A percentile compares a stretch with the other conserved stretches of the same genome.
Evolutionary conservation across 2,329 filamentous ascomycete species (phyloP).

Genomic region (Penicillium sp.): DNA sequence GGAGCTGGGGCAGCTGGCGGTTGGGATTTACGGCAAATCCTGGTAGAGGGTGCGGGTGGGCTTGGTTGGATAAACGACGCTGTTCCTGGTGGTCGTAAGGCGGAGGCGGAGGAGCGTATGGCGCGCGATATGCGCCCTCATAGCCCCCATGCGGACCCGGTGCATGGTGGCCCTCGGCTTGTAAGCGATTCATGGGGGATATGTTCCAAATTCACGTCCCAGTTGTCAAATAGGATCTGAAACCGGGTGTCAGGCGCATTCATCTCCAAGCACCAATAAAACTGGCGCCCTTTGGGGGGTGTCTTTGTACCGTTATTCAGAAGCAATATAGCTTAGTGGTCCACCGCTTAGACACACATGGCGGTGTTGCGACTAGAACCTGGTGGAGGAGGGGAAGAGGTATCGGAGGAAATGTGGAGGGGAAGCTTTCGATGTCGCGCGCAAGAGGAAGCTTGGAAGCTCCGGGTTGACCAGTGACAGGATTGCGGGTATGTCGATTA

Average conservation of each 20-base stretch:
- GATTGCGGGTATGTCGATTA: background rate
- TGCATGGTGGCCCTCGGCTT: constrained; percentile 31
- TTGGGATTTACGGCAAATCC: constrained; percentile 32
- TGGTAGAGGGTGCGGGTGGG: constrained; percentile 27
- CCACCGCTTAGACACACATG: constrained; percentile 11
- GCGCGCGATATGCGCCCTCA: constrained; percentile 32
- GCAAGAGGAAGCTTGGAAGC: background rate
- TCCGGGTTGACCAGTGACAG: background rate
- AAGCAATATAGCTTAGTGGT: constrained; percentile 10
- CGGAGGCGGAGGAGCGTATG: constrained; percentile 13
- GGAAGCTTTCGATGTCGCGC: background rate
- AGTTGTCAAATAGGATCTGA: constrained; percentile 1
- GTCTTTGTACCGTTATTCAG: constrained; percentile 1
- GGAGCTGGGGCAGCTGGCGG: constrained; percentile 36
- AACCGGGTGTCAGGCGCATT: constrained; percentile 8
- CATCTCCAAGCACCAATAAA: background rate
- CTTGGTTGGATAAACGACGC: constrained; percentile 29
- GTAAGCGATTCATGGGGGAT: constrained; percentile 32
- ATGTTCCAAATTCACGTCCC: background rate
- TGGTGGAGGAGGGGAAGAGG: background rate
- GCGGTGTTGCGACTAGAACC: constrained; percentile 3
- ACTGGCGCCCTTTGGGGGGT: background rate
- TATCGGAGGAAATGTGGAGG: constrained; percentile 1
- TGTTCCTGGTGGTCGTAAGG: constrained; percentile 31
- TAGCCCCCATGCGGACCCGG: constrained; percentile 29